Evolutionary conservation across 225 moss, liverwort and hornwort species (phyloP), one percentile per base, ranked within the genome.

Genomic region (Climacium dendroides): DNA sequence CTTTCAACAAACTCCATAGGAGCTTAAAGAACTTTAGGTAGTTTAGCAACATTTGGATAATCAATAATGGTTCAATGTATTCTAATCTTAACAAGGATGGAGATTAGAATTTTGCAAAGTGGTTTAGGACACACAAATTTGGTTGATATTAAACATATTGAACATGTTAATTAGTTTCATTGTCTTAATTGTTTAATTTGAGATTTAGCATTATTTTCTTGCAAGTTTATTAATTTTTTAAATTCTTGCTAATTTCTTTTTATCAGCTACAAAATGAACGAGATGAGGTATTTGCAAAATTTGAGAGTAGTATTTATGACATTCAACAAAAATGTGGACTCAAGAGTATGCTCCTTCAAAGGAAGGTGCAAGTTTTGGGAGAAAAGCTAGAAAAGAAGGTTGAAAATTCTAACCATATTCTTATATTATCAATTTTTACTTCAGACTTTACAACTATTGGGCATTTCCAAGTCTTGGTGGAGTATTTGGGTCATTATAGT

Each of bases 241-340:
- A n/a, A 5, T 43, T 72, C 37, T 67, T 64, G 12, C 13, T n/a
- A 66, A 53, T 43, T 60, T 19, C 3, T 61, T 13, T 45, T 35
- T 35, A 47, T 71, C 10, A 99, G 96, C 85, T 96, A 24, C 94
- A 96, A 93, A 78, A 53, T 10, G 97, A 97, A 37, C 91, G 95
- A 53, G 94, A 97, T 87, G 94, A 95, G 10, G 88, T 99, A 34
- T 94, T 95, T 32, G 93, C 94, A 39, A 96, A 97, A 64, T 99
- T 99, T 90, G 97, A 99, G 26, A 93, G 91, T 14, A 94, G 89
- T 45, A 92, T 99, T 2, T 97, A 95, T 72, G 92, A 99, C 43
- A 90, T 97, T 29, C 99, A 99, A 89, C 99, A 99, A 91, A 99
- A 97, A 43, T 95, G 95, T 86, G 96, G 94, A 19, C 92, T 97